A percentile compares a stretch with the other conserved stretches of the same genome.
Conservation (phyloP, 1,284 basidiomycete species). For the Trichosporon sp. region DNA sequence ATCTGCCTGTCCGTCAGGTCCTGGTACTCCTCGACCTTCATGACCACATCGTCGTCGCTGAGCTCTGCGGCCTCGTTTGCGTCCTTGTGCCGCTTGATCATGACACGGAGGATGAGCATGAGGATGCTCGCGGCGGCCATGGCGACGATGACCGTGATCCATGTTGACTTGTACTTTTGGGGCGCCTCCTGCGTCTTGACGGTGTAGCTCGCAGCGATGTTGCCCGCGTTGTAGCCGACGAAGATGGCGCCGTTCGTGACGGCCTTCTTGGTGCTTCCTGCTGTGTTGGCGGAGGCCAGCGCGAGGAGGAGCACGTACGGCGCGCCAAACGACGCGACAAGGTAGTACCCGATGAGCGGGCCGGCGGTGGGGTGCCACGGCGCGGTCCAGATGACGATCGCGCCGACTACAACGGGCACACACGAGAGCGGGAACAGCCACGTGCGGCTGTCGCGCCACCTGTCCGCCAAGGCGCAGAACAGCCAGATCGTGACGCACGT, state of each 20-base stretch:
- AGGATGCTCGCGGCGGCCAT: constrained; percentile 40
- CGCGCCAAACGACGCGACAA: constrained; percentile 51
- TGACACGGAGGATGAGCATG: constrained; percentile 40
- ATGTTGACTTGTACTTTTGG: constrained; percentile 52
- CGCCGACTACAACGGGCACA: constrained; percentile 53
- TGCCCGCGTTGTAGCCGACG: constrained; percentile 49
- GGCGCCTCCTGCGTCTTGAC: constrained; percentile 37
- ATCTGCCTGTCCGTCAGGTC: constrained; percentile 40
- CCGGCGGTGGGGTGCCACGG: constrained; percentile 50
- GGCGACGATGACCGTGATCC: constrained; percentile 51
- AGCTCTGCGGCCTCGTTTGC: not conserved
- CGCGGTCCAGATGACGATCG: constrained; percentile 52
- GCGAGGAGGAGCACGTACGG: constrained; percentile 53
- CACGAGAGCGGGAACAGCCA: constrained; percentile 51
- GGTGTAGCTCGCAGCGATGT: constrained; percentile 48
- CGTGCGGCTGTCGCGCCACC: constrained; percentile 45
- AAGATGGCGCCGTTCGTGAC: constrained; percentile 49
- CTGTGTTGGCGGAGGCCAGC: constrained; percentile 50
- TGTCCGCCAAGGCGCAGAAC: constrained; percentile 47
- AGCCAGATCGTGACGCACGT: constrained; percentile 52
- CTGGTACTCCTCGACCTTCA: constrained; percentile 18
- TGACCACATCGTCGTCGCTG: constrained; percentile 9
- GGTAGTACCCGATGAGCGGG: constrained; percentile 54
- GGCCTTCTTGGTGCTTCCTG: constrained; percentile 53
- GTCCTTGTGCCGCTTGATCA: constrained; percentile 44